These are phyloP conservation scores for Coemansia asiatica DNA, from an alignment of 192 early-diverging fungal species.

Conservation along the genomic window DNA sequence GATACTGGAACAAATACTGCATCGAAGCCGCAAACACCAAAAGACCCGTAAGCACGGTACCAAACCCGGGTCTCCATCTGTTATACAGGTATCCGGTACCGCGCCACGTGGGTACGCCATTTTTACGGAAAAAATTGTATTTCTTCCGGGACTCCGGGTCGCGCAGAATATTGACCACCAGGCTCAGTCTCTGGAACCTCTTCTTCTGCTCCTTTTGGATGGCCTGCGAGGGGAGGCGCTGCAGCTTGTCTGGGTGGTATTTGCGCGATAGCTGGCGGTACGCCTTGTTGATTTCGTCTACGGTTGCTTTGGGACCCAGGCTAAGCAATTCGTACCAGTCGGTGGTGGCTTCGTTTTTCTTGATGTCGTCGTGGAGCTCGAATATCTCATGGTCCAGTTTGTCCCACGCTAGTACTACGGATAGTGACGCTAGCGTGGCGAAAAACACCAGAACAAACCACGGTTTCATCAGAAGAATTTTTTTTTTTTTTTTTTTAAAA, in stretches of 20 bases:
- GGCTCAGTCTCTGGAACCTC: conserved; percentile 64
- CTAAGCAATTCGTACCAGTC: conserved; percentile 70
- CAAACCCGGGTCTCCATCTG: conserved; percentile 72
- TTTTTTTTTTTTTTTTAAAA: background rate
- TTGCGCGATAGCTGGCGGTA: conserved; percentile 68
- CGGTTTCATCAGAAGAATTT: too few species aligned
- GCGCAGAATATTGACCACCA: conserved; percentile 68
- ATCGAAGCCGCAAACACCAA: conserved; percentile 57
- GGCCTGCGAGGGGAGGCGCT: conserved; percentile 20
- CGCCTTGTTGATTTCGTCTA: conserved; percentile 63
- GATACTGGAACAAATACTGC: conserved; percentile 65
- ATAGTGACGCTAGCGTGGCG: background rate
- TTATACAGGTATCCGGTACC: conserved; percentile 74
- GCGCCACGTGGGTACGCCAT: conserved; percentile 78
- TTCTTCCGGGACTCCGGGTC: conserved; percentile 63
- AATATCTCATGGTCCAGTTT: conserved; percentile 80
- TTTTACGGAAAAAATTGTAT: conserved; percentile 79
- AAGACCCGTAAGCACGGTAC: conserved; percentile 58
- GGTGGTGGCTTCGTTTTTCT: conserved; percentile 58
- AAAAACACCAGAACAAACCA: background rate
- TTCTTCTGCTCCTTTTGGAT: conserved; percentile 51
- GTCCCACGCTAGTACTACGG: conserved; percentile 33
- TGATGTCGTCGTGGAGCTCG: conserved; percentile 75
- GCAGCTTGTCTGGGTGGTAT: conserved; percentile 78
- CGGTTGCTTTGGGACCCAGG: conserved; percentile 54